Conservation (phyloP, 768 basidiomycete genomes). For the Mycena galericulata region DNA sequence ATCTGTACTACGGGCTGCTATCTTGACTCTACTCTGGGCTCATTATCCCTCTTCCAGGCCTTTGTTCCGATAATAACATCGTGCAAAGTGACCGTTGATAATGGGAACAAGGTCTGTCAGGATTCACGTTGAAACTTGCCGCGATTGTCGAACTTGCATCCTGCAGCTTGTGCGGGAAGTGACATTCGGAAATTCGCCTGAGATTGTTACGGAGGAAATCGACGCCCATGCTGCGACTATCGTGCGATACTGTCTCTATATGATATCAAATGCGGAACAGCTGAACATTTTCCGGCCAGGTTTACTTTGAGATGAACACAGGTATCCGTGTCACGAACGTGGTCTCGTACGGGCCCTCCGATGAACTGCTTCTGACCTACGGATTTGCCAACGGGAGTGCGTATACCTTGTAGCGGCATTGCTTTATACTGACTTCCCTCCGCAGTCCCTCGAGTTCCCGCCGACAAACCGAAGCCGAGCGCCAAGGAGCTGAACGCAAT, state of each 20-base stretch:
- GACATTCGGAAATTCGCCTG: constrained; percentile 3
- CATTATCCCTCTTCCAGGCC: neutral
- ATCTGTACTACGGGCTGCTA: neutral
- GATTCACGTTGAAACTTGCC: neutral
- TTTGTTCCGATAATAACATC: constrained; percentile 24
- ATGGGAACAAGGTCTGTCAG: constrained; percentile 25
- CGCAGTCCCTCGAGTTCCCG: constrained; percentile 18
- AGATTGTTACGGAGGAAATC: constrained; percentile 13
- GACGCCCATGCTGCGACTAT: constrained; percentile 20
- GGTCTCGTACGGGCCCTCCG: constrained; percentile 25
- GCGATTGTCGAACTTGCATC: neutral
- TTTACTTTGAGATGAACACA: constrained; percentile 29
- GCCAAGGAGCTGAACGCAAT: constrained; percentile 25
- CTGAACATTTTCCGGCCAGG: neutral
- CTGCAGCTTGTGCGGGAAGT: constrained; percentile 23
- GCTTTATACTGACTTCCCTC: neutral
- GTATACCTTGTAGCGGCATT: neutral
- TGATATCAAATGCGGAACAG: neutral
- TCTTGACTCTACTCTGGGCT: neutral
- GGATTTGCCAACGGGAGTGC: constrained; percentile 26
- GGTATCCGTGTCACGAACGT: constrained; percentile 24
- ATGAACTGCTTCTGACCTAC: constrained; percentile 27
- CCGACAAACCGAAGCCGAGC: constrained; percentile 25
- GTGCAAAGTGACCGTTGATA: constrained; percentile 20
- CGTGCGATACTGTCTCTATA: neutral